phyloP scores from a whole-genome alignment of 164 flowering plant species.

The Vitis rupestris region DNA sequence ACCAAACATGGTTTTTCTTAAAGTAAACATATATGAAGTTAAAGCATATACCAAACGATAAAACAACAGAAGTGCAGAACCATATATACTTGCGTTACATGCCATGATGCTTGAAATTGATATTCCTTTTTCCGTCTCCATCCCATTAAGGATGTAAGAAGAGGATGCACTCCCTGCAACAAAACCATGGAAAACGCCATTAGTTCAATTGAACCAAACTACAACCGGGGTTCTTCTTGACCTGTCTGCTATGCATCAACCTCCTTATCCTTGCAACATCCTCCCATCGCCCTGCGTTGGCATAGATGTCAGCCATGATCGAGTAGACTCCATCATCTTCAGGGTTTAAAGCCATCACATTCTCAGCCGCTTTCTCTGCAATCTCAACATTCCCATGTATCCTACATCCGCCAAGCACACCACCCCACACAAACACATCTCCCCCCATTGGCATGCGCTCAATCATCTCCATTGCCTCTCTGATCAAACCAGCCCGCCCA shows the following conservation, averaged over 20 bases:
- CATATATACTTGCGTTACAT: no score
- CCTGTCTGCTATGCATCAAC: conserved; percentile 31
- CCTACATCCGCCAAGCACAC: conserved; percentile 79
- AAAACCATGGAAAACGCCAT: conserved; percentile 47
- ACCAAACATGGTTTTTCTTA: no score
- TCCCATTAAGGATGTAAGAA: no score
- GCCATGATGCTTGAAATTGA: no score
- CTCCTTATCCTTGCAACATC: conserved; percentile 55
- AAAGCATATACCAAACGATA: no score
- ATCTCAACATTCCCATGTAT: conserved; percentile 64
- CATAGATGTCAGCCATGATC: conserved; percentile 64
- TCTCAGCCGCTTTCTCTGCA: conserved; percentile 67
- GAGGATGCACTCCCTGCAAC: conserved; percentile 59
- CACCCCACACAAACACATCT: conserved; percentile 82
- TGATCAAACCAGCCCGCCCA: conserved; percentile 70
- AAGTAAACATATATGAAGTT: no score
- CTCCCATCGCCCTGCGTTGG: conserved; percentile 61
- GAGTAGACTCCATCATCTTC: conserved; percentile 79
- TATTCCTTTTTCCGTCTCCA: background rate
- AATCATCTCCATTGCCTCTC: conserved; percentile 63
- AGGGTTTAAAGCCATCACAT: conserved; percentile 52
- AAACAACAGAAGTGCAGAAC: no score
- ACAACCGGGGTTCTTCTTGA: conserved; percentile 55
- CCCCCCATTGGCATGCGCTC: conserved; percentile 55
- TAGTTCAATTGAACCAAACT: conserved; percentile 46